These are phyloP conservation scores for Pythium chondricola DNA, from an alignment of 352 stramenopile species.

Conservation along the genomic window DNA sequence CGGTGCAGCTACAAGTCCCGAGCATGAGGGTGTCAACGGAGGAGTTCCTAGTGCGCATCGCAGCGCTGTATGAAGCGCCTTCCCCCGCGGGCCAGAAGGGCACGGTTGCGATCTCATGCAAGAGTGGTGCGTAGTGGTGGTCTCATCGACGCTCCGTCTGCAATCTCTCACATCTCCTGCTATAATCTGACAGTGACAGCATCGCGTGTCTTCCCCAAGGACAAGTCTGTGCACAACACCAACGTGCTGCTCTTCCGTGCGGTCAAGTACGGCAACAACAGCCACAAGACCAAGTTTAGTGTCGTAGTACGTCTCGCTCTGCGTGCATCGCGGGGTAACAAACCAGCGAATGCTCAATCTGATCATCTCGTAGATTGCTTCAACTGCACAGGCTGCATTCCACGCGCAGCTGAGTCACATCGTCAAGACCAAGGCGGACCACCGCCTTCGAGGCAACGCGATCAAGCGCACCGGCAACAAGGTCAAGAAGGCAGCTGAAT, in stretches of 20 bases:
- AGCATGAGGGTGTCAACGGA: conserved; percentile 59
- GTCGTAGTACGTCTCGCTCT: conserved; percentile 40
- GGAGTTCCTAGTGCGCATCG: conserved; percentile 55
- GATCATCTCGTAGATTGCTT: conserved; percentile 35
- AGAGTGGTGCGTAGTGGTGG: conserved; percentile 37
- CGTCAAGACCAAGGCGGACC: conserved; percentile 61
- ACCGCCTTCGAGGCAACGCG: conserved; percentile 18
- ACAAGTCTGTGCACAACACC: conserved; percentile 30
- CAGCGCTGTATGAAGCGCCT: conserved; percentile 42
- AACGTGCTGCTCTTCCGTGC: conserved; percentile 68
- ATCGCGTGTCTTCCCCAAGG: conserved; percentile 20
- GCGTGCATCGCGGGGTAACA: too few species aligned
- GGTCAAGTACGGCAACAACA: conserved; percentile 82
- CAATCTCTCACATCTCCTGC: conserved; percentile 13
- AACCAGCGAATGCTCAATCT: not conserved
- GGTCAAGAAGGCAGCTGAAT: conserved; percentile 66
- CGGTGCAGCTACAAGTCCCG: too few species aligned
- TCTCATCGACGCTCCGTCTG: not conserved
- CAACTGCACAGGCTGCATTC: conserved; percentile 52
- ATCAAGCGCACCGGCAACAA: conserved; percentile 40
- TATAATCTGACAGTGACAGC: conserved; percentile 27
- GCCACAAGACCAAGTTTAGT: conserved; percentile 84
- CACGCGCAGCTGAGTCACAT: conserved; percentile 62
- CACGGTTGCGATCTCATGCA: conserved; percentile 56
- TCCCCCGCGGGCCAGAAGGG: conserved; percentile 29